A percentile compares a stretch with the other conserved stretches of the same genome.
phyloP scores from a whole-genome alignment of 371 early-diverging fungal species.

The Mortierella sp. region DNA sequence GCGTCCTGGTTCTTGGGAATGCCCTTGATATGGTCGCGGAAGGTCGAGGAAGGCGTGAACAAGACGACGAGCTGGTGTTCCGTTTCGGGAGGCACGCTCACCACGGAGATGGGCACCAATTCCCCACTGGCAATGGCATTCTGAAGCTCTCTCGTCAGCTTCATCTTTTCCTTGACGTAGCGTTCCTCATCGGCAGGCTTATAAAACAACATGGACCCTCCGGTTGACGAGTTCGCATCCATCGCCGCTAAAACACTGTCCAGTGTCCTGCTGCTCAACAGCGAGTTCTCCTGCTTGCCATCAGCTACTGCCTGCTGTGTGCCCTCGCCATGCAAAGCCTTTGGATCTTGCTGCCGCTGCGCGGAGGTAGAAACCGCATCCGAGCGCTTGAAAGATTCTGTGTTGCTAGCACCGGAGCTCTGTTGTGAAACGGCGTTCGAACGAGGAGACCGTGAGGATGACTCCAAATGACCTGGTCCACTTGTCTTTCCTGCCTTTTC shows the following conservation, averaged over 20 bases:
- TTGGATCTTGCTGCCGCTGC: conserved; percentile 36
- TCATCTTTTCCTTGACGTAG: conserved; percentile 84
- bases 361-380: not conserved
- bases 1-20: conserved; percentile 88
- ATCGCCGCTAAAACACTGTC: conserved; percentile 74
- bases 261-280: conserved; percentile 67
- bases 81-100: conserved; percentile 81
- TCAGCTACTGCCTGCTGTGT: not conserved
- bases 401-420: not conserved
- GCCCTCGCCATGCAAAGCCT: conserved; percentile 11
- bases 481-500: conserved; percentile 23
- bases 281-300: conserved; percentile 54
- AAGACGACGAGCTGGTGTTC: conserved; percentile 84
- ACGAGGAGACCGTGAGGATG: conserved; percentile 21
- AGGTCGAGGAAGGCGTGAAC: conserved; percentile 74
- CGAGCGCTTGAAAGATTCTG: conserved; percentile 19
- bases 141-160: conserved; percentile 82
- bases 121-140: conserved; percentile 77
- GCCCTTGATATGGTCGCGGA: conserved; percentile 73
- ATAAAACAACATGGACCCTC: conserved; percentile 80
- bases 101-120: conserved; percentile 71
- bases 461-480: conserved; percentile 1
- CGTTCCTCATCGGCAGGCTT: conserved; percentile 85
- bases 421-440: conserved; percentile 12
- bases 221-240: conserved; percentile 68